phyloP scores from a whole-genome alignment of 2,329 filamentous ascomycete genomes.

The Penicillium corylophilum region DNA sequence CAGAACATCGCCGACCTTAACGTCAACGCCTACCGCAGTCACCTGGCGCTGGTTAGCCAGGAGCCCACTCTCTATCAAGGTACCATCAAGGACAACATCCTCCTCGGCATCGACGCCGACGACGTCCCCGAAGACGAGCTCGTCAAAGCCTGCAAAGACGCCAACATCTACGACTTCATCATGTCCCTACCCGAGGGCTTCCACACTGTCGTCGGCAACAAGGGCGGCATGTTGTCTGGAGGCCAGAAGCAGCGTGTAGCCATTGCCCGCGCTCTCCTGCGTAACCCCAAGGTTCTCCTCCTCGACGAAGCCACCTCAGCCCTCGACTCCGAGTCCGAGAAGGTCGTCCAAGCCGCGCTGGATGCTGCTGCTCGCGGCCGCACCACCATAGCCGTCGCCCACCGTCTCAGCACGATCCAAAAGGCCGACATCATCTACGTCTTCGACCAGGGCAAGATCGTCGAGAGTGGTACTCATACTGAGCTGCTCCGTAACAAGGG shows the following conservation, averaged over 20 bases:
- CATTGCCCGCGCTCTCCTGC: slow-evolving; percentile 84
- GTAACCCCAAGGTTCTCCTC: slow-evolving; percentile 84
- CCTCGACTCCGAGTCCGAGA: slow-evolving; percentile 51
- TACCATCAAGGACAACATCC: slow-evolving; percentile 84
- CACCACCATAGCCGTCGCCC: slow-evolving; percentile 92
- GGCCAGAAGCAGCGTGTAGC: slow-evolving; percentile 95
- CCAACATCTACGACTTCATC: slow-evolving; percentile 92
- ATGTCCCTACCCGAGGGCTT: slow-evolving; percentile 82
- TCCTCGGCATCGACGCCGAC: slow-evolving; percentile 69
- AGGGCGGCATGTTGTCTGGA: slow-evolving; percentile 80
- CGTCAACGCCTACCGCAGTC: slow-evolving; percentile 79
- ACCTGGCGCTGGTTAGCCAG: slow-evolving; percentile 85
- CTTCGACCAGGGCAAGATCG: slow-evolving; percentile 84
- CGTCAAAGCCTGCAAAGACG: slow-evolving; percentile 77
- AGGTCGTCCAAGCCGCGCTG: slow-evolving; percentile 65
- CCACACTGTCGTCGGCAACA: slow-evolving; percentile 79
- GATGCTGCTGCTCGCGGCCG: slow-evolving; percentile 80
- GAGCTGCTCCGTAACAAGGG: slow-evolving; percentile 70
- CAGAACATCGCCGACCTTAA: slow-evolving; percentile 78
- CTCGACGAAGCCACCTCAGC: slow-evolving; percentile 72
- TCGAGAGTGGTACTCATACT: slow-evolving; percentile 77
- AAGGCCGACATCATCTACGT: slow-evolving; percentile 95
- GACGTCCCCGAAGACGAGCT: slow-evolving; percentile 70
- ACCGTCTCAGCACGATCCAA: slow-evolving; percentile 88
- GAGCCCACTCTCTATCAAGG: slow-evolving; percentile 95